Evolutionary conservation across 164 flowering plant genomes (phyloP).

Genomic region (Amborella trichopoda): DNA sequence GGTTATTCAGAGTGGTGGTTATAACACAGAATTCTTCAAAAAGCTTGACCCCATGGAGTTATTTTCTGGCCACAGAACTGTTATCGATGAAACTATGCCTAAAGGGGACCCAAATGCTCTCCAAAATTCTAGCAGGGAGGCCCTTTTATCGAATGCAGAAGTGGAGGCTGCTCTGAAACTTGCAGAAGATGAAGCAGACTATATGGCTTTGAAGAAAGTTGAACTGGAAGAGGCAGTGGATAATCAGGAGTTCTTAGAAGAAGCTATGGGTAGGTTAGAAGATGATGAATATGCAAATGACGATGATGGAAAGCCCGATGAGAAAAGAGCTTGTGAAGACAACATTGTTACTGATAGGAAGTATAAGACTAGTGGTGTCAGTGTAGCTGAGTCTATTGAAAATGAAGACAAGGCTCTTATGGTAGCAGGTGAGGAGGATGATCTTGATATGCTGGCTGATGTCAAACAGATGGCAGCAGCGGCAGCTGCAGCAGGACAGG

Average conservation of each 20-base stretch:
- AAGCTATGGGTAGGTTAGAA: slow-evolving; percentile 65
- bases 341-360: slow-evolving; percentile 15
- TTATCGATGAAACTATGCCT: slow-evolving; percentile 27
- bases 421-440: slow-evolving; percentile 54
- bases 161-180: slow-evolving; percentile 90
- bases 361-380: slow-evolving; percentile 19
- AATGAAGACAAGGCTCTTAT: slow-evolving; percentile 43
- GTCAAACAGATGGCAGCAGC: slow-evolving; percentile 95
- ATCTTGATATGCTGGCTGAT: slow-evolving; percentile 85
- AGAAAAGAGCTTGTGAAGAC: slow-evolving; percentile 30
- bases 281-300: slow-evolving; percentile 84
- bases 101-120: slow-evolving; percentile 21
- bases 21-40: slow-evolving; percentile 92
- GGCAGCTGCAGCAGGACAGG: slow-evolving; percentile 92
- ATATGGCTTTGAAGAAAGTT: slow-evolving; percentile 94
- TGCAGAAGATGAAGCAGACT: slow-evolving; percentile 98
- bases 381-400: slow-evolving; percentile 19
- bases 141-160: slow-evolving; percentile 64
- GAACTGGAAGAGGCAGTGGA: slow-evolving; percentile 98
- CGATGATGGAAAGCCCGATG: slow-evolving; percentile 64
- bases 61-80: slow-evolving; percentile 67
- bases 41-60: slow-evolving; percentile 96
- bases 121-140: slow-evolving; percentile 15
- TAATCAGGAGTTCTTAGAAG: slow-evolving; percentile 94
- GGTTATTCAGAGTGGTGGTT: slow-evolving; percentile 95